Evolutionary conservation across 345 rosid species (phyloP).

Genomic region (Populus pruinosa): DNA sequence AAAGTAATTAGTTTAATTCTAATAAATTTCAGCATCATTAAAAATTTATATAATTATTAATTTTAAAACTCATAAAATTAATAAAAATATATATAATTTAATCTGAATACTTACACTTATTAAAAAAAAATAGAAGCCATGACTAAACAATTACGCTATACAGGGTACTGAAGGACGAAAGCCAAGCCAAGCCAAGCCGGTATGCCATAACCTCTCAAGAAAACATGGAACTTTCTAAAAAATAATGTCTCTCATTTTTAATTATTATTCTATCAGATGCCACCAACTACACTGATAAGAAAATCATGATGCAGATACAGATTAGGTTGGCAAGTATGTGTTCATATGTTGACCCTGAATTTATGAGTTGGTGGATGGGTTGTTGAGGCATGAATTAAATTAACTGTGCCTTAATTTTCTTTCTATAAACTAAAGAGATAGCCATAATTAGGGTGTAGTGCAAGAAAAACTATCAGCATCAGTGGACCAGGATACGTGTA

Average conservation of each 20-base stretch:
- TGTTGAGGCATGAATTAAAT: background rate
- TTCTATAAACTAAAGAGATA: background rate
- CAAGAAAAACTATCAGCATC: background rate
- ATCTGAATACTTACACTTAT: fast-evolving
- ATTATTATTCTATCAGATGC: background rate
- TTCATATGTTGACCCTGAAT: background rate
- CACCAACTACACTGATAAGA: conserved; percentile 6
- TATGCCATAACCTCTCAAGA: background rate
- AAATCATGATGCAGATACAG: conserved; percentile 12
- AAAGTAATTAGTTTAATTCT: fast-evolving
- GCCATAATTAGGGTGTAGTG: background rate
- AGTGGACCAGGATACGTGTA: background rate
- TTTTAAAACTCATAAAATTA: fast-evolving
- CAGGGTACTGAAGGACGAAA: too few relatives aligned
- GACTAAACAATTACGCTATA: too few relatives aligned
- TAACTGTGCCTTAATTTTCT: background rate
- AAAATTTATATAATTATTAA: too few relatives aligned
- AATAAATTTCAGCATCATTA: too few relatives aligned
- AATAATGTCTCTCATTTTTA: background rate
- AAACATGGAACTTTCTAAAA: background rate
- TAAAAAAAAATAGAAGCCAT: too few relatives aligned
- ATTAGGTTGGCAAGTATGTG: conserved; percentile 19
- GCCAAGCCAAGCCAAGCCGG: background rate
- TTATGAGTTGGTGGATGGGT: conserved; percentile 13
- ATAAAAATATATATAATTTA: too few relatives aligned